A percentile compares a stretch with the other conserved stretches of the same genome.
Conservation (phyloP, 2,329 filamentous ascomycete species). For the Colletotrichum eremochloae region DNA sequence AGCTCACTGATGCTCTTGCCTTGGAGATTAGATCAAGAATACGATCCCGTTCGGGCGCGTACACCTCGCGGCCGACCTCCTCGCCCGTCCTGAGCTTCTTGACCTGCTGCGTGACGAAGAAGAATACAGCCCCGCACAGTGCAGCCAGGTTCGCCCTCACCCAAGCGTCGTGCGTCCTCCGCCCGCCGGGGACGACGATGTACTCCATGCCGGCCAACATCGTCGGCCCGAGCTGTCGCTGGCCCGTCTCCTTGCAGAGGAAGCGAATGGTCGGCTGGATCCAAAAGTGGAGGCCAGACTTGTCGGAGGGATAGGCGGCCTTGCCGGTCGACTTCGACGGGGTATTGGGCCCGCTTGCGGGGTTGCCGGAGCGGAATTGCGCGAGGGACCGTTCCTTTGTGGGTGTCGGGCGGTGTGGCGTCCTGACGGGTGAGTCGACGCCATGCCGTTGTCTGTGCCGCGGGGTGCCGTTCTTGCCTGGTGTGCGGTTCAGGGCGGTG, state of each 20-base stretch:
- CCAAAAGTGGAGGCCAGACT: constrained; percentile 71
- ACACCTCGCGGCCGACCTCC: constrained; percentile 58
- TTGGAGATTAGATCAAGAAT: constrained; percentile 56
- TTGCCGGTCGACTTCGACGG: constrained; percentile 59
- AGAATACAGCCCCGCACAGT: constrained; percentile 71
- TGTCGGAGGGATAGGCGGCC: constrained; percentile 46
- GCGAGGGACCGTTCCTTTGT: constrained; percentile 61
- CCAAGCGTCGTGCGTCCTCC: constrained; percentile 63
- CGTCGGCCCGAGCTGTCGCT: constrained; percentile 75
- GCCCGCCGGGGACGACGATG: constrained; percentile 60
- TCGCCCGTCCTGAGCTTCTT: constrained; percentile 55
- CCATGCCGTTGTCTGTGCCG: constrained; percentile 48
- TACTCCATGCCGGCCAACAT: constrained; percentile 80
- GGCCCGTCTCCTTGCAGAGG: constrained; percentile 73
- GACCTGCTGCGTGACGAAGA: constrained; percentile 69
- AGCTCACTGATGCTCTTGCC: constrained; percentile 51
- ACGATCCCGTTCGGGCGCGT: constrained; percentile 57
- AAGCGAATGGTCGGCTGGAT: constrained; percentile 76
- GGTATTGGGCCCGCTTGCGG: constrained; percentile 43
- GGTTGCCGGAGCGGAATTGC: constrained; percentile 57
- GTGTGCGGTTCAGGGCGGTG: constrained; percentile 51
- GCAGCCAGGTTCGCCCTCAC: constrained; percentile 62
- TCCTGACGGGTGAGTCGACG: constrained; percentile 45
- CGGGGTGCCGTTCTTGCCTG: constrained; percentile 49
- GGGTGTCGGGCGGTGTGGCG: constrained; percentile 54